A percentile compares a stretch with the other conserved stretches of the same genome.
Conservation (phyloP, 805 yeast genomes). For the Candida parachauliodes region DNA sequence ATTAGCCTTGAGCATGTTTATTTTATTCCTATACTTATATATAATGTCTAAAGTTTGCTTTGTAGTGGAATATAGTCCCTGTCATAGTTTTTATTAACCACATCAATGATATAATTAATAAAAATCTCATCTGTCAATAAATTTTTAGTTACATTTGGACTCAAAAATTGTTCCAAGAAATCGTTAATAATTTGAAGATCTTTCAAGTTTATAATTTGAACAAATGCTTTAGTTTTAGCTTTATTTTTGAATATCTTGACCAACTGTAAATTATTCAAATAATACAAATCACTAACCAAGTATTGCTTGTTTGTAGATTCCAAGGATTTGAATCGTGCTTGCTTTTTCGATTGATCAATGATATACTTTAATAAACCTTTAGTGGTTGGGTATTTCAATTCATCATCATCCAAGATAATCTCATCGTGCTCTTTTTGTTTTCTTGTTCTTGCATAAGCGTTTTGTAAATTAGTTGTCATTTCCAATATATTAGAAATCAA, state of each 20-base stretch:
- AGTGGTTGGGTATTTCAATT: conserved; percentile 27
- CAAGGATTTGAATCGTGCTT: conserved; percentile 23
- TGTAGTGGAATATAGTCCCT: conserved; percentile 10
- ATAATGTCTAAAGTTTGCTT: conserved; percentile 14
- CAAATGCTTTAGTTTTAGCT: conserved; percentile 39
- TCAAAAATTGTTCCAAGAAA: conserved; percentile 21
- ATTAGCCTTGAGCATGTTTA: no score
- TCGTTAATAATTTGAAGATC: conserved; percentile 24
- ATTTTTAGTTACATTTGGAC: conserved; percentile 8
- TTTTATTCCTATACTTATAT: no score
- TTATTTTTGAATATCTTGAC: conserved; percentile 38
- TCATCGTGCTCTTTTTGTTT: conserved; percentile 6
- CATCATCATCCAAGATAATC: conserved; percentile 16
- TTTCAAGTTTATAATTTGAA: conserved; percentile 23
- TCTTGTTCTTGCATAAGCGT: conserved; percentile 9
- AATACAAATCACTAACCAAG: conserved; percentile 36
- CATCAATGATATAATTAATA: conserved; percentile 31
- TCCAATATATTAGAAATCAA: conserved; percentile 10
- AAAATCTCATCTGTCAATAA: conserved; percentile 15
- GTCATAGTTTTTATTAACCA: conserved; percentile 27
- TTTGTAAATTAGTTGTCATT: conserved; percentile 8
- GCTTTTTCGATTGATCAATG: conserved; percentile 17
- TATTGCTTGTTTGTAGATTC: conserved; percentile 42
- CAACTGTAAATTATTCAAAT: conserved; percentile 31
- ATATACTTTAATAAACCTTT: conserved; percentile 26